Conservation (phyloP, 495 filamentous ascomycete genomes). For the Physcia stellaris region DNA sequence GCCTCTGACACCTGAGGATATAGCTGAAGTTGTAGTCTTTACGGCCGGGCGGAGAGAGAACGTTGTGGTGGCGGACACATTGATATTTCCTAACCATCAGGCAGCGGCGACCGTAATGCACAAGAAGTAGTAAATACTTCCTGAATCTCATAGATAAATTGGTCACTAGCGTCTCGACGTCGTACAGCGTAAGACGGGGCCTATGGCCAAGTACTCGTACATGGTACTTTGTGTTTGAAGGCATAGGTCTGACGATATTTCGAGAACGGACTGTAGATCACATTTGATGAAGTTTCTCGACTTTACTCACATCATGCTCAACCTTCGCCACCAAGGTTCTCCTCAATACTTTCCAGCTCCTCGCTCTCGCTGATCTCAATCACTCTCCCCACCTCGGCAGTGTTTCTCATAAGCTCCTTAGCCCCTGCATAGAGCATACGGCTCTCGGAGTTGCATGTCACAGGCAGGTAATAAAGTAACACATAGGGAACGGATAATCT, state of each 20-base stretch:
- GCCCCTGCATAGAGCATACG: slow-evolving; percentile 93
- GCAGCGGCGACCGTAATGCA: slow-evolving; percentile 42
- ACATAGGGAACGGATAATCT: slow-evolving; percentile 70
- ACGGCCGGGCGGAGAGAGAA: slow-evolving; percentile 80
- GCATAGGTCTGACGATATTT: not conserved
- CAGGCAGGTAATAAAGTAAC: slow-evolving; percentile 82
- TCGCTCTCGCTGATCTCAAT: slow-evolving; percentile 66
- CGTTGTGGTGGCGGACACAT: slow-evolving; percentile 83
- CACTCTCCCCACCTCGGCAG: slow-evolving; percentile 68
- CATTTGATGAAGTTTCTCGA: not conserved
- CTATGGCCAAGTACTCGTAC: no score
- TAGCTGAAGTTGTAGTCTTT: slow-evolving; percentile 91
- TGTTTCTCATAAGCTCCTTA: slow-evolving; percentile 87
- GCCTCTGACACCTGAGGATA: slow-evolving; percentile 88
- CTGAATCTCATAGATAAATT: no score
- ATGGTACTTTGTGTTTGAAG: no score
- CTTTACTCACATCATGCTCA: not conserved
- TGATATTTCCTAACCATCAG: slow-evolving; percentile 88
- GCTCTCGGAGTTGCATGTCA: slow-evolving; percentile 67
- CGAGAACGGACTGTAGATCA: not conserved
- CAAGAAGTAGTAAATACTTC: slow-evolving; percentile 27
- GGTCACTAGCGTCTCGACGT: no score
- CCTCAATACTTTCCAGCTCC: slow-evolving; percentile 61
- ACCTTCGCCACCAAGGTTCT: slow-evolving; percentile 39
- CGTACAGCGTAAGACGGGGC: no score